Evolutionary conservation across 805 yeast species (phyloP).

Genomic region (Lipomyces yamanashiensis): DNA sequence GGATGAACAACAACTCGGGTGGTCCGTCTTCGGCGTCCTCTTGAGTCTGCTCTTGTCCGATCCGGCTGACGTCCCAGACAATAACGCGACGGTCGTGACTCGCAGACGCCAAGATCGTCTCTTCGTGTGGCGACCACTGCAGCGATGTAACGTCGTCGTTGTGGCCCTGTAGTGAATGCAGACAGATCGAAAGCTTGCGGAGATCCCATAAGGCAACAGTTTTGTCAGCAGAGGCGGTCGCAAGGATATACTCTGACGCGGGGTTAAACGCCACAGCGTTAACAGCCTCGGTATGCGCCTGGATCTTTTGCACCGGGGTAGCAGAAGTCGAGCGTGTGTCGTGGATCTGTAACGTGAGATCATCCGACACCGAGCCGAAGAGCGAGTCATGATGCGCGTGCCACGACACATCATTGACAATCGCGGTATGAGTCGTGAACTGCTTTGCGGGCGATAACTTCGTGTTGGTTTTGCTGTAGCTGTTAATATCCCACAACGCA

Average conservation of each 20-base stretch:
- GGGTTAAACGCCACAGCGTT: conserved; percentile 74
- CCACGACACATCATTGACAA: conserved; percentile 72
- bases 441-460: conserved; percentile 52
- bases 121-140: conserved; percentile 57
- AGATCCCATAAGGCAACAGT: conserved; percentile 76
- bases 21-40: conserved; percentile 67
- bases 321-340: conserved; percentile 56
- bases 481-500: conserved; percentile 67
- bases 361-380: conserved; percentile 77
- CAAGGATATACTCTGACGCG: conserved; percentile 56
- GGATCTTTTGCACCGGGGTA: conserved; percentile 49
- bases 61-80: conserved; percentile 71
- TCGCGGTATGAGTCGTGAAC: conserved; percentile 58
- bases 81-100: conserved; percentile 71
- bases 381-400: conserved; percentile 51
- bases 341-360: conserved; percentile 61
- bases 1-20: conserved; percentile 77
- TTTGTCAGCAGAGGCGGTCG: conserved; percentile 79
- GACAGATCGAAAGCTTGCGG: conserved; percentile 61
- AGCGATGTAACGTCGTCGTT: conserved; percentile 59
- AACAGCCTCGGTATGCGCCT: conserved; percentile 64
- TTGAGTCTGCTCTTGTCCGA: conserved; percentile 58
- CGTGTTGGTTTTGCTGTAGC: conserved; percentile 37
- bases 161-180: conserved; percentile 73
- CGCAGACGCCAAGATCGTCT: conserved; percentile 60